Evolutionary conservation across 306 rosid species (phyloP), one percentile per base, ranked within the genome.

Genomic region (Boehmeria nivea): DNA sequence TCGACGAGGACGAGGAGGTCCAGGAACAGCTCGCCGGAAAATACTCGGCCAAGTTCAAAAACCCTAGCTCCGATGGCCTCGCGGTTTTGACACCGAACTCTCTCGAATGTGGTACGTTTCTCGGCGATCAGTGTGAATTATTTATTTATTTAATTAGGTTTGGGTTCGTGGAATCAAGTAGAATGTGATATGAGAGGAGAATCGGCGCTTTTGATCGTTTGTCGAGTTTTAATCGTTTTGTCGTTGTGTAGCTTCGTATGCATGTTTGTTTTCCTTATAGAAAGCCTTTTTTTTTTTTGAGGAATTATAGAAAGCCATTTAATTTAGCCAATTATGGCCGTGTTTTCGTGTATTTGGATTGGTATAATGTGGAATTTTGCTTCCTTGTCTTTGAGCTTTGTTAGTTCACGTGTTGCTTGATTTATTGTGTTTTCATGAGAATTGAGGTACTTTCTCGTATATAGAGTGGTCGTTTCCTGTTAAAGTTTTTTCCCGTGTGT

Each of bases 1-100:
- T 73, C 75, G 66, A 64, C 47, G 78, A 77, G 43, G 83, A 83
- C 21, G 97, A 86, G 22, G 84, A 66, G 53, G 69, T 20, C 4
- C 46, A 63, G 2, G 79, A 76, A 38, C 47, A 60, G 57, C 55
- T 54, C 48, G 34, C 75, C 36, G 69, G 34, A 7, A 80, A 72
- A 17, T 60, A 24, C 19, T 19, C 57, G 23, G 37, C 10, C 36
- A 67, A 70, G 43, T 59, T 61, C 49, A 61, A 68, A 58, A 78
- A 59, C 85, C 77, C 85, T 67, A 65, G 52, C 56, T 27, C 25
- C 54, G 72, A 51, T 7, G 54, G 47, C 7, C 60, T 52, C 43
- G 42, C 68, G 50, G 23, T 23, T 46, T 63, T 40, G 63, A 70
- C 66, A 51, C 47, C 6, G 56, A 74, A 73, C 18, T 48, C 54